Evolutionary conservation across 2,329 filamentous ascomycete species (phyloP).

Genomic region (Fusarium sublunatum): DNA sequence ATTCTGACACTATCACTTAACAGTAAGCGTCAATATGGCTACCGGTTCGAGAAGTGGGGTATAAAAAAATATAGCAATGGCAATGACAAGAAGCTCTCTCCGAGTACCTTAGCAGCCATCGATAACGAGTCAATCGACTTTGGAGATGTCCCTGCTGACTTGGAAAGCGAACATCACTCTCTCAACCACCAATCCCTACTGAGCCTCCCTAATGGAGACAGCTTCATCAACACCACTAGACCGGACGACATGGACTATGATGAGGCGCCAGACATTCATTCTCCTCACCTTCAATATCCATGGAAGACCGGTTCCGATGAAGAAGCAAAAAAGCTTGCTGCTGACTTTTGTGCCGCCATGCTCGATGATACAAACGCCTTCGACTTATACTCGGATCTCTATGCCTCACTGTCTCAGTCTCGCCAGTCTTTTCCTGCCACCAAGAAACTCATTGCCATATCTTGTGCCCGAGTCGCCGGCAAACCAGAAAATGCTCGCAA

Average conservation of each 20-base stretch:
- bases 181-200: constrained; percentile 5
- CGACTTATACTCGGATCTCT: constrained; percentile 34
- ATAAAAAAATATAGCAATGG: constrained; percentile 45
- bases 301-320: constrained; percentile 30
- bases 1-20: constrained; percentile 4
- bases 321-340: constrained; percentile 40
- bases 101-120: constrained; percentile 2
- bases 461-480: constrained; percentile 36
- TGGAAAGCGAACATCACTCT: constrained; percentile 3
- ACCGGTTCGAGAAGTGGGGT: constrained; percentile 46
- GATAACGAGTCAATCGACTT: constrained; percentile 15
- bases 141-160: constrained; percentile 5
- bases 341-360: constrained; percentile 44
- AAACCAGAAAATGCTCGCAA: constrained; percentile 27
- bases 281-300: constrained; percentile 17
- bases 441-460: constrained; percentile 32
- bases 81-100: constrained; percentile 28
- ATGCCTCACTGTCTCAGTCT: constrained; percentile 5
- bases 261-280: background rate
- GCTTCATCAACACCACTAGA: background rate
- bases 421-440: constrained; percentile 4
- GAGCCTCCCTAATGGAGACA: background rate
- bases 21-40: constrained; percentile 49
- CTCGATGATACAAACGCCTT: constrained; percentile 43
- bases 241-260: constrained; percentile 21